Evolutionary conservation across 2,329 filamentous ascomycete genomes (phyloP).

Genomic region (Xylaria polymorpha): DNA sequence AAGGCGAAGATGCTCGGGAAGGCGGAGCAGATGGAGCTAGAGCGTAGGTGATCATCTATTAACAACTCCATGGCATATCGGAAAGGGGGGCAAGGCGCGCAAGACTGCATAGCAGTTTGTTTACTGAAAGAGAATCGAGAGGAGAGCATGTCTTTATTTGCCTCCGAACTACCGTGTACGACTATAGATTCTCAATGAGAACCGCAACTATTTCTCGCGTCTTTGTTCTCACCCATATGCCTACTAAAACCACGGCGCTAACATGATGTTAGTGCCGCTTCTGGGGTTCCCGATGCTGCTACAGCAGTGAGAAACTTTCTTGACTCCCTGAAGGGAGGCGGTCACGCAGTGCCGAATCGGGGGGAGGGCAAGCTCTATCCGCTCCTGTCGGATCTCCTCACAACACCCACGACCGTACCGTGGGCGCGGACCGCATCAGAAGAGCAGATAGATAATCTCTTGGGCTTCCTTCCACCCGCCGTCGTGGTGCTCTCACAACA

Average conservation of each 20-base stretch:
- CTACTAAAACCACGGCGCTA: slow-evolving; percentile 52
- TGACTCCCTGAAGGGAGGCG: slow-evolving; percentile 76
- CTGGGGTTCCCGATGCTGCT: slow-evolving; percentile 74
- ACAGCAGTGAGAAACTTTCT: slow-evolving; percentile 89
- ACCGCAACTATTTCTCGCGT: slow-evolving; percentile 30
- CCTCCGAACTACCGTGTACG: slow-evolving; percentile 43
- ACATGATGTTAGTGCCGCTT: slow-evolving; percentile 66
- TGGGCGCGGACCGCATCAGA: slow-evolving; percentile 75
- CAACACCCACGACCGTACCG: slow-evolving; percentile 80
- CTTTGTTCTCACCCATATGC: slow-evolving; percentile 30
- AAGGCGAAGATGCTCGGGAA: slow-evolving; percentile 88
- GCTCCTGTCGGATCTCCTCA: slow-evolving; percentile 85
- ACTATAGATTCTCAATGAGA: slow-evolving; percentile 48
- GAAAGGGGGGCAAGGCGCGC: slow-evolving; percentile 30
- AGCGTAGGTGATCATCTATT: slow-evolving; percentile 86
- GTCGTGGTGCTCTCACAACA: slow-evolving; percentile 82
- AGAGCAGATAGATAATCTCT: slow-evolving; percentile 76
- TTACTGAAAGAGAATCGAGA: slow-evolving; percentile 21
- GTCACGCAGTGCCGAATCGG: slow-evolving; percentile 54
- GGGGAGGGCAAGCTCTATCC: slow-evolving; percentile 76
- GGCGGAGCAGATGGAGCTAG: slow-evolving; percentile 95
- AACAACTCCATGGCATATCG: slow-evolving; percentile 48
- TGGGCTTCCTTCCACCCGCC: slow-evolving; percentile 81
- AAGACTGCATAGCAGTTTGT: slow-evolving; percentile 39
- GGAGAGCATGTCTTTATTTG: slow-evolving; percentile 32